A percentile compares a stretch with the other conserved stretches of the same genome.
Conservation (phyloP, 768 basidiomycete species). For the Lanmaoa rubissima region DNA sequence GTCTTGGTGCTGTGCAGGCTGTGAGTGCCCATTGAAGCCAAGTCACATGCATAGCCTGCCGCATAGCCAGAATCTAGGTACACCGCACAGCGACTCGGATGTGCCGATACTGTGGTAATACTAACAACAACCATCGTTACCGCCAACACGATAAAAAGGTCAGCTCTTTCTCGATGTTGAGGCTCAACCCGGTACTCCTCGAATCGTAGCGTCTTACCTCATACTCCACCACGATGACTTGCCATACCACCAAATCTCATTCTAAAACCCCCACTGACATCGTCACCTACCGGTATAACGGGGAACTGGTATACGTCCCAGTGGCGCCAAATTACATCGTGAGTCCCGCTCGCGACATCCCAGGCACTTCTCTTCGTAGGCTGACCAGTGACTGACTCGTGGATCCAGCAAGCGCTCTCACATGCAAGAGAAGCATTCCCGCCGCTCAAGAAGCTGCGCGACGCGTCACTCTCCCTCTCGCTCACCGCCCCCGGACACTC, state of each 20-base stretch:
- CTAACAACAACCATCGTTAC: no score
- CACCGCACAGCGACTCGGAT: neutral
- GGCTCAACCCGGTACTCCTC: neutral
- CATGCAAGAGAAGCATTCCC: conserved; percentile 51
- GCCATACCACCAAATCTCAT: neutral
- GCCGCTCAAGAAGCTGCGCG: conserved; percentile 36
- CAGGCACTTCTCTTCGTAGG: no score
- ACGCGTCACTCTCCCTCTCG: conserved; percentile 45
- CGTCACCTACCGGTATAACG: conserved; percentile 47
- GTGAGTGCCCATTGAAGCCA: no score
- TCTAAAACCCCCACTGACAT: conserved; percentile 31
- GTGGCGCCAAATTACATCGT: conserved; percentile 45
- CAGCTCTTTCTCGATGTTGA: neutral
- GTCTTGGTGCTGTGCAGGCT: no score
- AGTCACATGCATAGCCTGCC: no score
- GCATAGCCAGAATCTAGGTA: no score
- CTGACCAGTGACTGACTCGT: neutral
- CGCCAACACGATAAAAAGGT: neutral
- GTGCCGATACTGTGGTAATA: no score
- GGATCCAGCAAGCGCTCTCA: conserved; percentile 45
- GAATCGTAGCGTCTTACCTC: neutral
- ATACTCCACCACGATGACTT: neutral
- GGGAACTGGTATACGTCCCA: conserved; percentile 50
- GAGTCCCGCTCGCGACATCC: conserved; percentile 10
- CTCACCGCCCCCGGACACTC: conserved; percentile 35